phyloP scores from a whole-genome alignment of 768 basidiomycete species.

The Kwoniella newhampshirensis region DNA sequence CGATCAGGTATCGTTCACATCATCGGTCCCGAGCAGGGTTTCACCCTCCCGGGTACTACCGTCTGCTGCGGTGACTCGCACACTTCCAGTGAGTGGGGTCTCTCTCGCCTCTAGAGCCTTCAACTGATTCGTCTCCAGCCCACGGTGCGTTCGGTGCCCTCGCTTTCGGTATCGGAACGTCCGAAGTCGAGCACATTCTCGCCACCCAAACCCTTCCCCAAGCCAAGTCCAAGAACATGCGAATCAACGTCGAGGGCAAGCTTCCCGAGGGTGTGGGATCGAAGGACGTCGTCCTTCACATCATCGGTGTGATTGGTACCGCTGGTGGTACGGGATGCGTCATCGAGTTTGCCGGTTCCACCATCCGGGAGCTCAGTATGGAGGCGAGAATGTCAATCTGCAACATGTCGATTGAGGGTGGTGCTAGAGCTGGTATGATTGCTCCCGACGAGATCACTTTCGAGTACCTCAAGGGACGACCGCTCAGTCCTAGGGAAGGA shows the following conservation, averaged over 20 bases:
- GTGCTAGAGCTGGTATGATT: slow-evolving; percentile 89
- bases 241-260: slow-evolving; percentile 79
- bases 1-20: slow-evolving; percentile 83
- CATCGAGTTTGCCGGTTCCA: slow-evolving; percentile 87
- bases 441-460: slow-evolving; percentile 87
- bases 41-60: slow-evolving; percentile 63
- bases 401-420: slow-evolving; percentile 95
- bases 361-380: slow-evolving; percentile 80
- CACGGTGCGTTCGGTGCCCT: slow-evolving; percentile 91
- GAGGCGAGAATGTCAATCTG: slow-evolving; percentile 75
- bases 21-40: slow-evolving; percentile 91
- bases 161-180: slow-evolving; percentile 90
- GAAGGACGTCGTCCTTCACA: slow-evolving; percentile 86
- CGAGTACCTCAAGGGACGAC: slow-evolving; percentile 74
- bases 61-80: slow-evolving; percentile 89
- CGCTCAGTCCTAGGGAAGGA: slow-evolving; percentile 71
- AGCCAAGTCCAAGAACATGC: slow-evolving; percentile 88
- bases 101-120: background rate
- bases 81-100: slow-evolving; percentile 69
- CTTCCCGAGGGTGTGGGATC: slow-evolving; percentile 76
- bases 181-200: slow-evolving; percentile 90
- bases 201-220: slow-evolving; percentile 87
- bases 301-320: slow-evolving; percentile 88
- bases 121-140: slow-evolving; percentile 56
- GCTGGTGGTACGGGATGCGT: slow-evolving; percentile 89